These are phyloP conservation scores for Talaromyces atroroseus DNA, from an alignment of 2,329 filamentous ascomycete species.

Conservation along the genomic window DNA sequence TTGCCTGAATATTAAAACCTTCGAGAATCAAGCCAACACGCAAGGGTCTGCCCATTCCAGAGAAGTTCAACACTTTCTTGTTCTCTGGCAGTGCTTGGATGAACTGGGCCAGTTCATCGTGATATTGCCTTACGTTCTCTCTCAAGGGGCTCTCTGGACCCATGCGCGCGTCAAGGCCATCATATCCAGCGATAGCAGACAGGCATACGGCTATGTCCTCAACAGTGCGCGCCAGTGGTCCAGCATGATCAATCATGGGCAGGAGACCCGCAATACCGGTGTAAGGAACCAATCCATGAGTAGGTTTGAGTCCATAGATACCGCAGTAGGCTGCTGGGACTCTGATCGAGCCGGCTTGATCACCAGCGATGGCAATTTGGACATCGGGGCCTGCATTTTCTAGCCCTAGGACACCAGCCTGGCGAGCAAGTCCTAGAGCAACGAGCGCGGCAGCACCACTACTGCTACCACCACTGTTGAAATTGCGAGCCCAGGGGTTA, in stretches of 20 bases:
- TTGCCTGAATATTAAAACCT: slow-evolving; percentile 37
- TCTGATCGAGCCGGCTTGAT: slow-evolving; percentile 28
- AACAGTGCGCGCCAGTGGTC: slow-evolving; percentile 37
- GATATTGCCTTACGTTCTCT: not conserved
- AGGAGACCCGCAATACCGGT: slow-evolving; percentile 44
- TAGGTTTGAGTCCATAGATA: slow-evolving; percentile 36
- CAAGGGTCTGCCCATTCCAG: slow-evolving; percentile 25
- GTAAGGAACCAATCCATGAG: slow-evolving; percentile 45
- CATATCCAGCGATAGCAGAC: slow-evolving; percentile 41
- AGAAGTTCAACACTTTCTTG: slow-evolving; percentile 13
- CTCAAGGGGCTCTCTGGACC: slow-evolving; percentile 17
- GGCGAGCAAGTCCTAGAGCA: slow-evolving; percentile 2
- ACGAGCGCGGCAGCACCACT: slow-evolving; percentile 29
- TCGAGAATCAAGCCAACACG: slow-evolving; percentile 42
- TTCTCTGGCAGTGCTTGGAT: not conserved
- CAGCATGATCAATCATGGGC: slow-evolving; percentile 46
- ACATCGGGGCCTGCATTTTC: slow-evolving; percentile 39
- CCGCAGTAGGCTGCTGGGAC: slow-evolving; percentile 32
- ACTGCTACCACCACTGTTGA: slow-evolving; percentile 30
- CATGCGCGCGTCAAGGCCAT: slow-evolving; percentile 42
- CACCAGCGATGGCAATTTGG: slow-evolving; percentile 26
- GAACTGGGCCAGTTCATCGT: not conserved
- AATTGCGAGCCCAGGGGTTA: slow-evolving; percentile 28
- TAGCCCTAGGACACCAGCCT: not conserved
- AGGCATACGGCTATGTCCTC: slow-evolving; percentile 37